Percentiles rank a stretch among this genome's conserved stretches.
Evolutionary conservation across 139 green algal species (phyloP).

Genomic region (Chlamydomonas schloesseri): DNA sequence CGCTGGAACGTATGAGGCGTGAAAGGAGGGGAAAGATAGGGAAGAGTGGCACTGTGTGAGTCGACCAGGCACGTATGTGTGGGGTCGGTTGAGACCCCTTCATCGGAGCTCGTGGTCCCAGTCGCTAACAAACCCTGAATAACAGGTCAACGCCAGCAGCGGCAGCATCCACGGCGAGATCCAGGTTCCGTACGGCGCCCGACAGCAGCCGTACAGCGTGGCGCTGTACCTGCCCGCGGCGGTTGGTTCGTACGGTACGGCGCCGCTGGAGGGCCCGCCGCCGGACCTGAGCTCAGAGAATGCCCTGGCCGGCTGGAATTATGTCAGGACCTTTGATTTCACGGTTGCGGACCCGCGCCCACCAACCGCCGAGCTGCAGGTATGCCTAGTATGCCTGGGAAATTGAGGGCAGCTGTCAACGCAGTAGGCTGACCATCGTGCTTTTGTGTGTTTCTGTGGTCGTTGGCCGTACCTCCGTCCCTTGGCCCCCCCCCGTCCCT

Average conservation of each 20-base stretch:
- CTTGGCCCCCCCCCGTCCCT: no score
- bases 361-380: slow-evolving; percentile 60
- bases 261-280: background rate
- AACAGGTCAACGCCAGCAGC: slow-evolving; percentile 12
- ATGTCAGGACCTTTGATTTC: slow-evolving; percentile 28
- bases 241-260: background rate
- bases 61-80: no score
- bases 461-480: no score
- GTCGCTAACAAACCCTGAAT: background rate
- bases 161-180: slow-evolving; percentile 29
- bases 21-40: no score
- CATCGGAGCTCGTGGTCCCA: background rate
- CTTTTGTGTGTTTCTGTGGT: background rate
- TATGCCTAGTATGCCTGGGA: slow-evolving; percentile 4
- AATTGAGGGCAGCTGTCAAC: no score
- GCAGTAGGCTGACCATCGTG: background rate
- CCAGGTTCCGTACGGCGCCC: background rate
- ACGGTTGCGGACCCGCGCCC: slow-evolving; percentile 61
- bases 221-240: background rate
- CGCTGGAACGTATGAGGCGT: no score
- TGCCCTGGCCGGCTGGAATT: background rate
- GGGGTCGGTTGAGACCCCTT: no score
- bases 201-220: slow-evolving; percentile 4
- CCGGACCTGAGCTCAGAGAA: background rate
- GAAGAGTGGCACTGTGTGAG: no score